A percentile compares a stretch with the other conserved stretches of the same genome.
These are phyloP conservation scores for Rhodomyrtus psidioides DNA, from an alignment of 441 rosid genomes.

Conservation along the genomic window DNA sequence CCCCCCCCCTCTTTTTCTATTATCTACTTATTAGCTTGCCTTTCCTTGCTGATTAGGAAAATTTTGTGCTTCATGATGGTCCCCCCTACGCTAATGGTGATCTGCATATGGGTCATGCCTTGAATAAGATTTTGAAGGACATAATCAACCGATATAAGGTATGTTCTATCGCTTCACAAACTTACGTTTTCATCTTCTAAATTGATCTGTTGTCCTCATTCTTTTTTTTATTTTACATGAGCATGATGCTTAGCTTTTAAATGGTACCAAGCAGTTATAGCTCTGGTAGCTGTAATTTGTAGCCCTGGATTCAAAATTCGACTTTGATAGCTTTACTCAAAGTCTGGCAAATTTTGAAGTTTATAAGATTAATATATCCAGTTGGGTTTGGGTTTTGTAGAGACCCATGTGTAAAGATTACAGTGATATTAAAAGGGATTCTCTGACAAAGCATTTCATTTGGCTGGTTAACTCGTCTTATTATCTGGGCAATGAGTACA, in stretches of 20 bases:
- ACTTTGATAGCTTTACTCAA: neutral
- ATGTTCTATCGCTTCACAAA: neutral
- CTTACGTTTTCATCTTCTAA: neutral
- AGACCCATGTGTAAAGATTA: neutral
- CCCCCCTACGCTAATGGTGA: conserved; percentile 99
- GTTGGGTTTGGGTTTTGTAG: neutral
- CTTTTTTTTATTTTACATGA: neutral
- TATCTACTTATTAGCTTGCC: conserved; percentile 21
- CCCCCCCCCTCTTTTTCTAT: conserved; percentile 4
- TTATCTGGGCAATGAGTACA: neutral
- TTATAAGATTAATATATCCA: neutral
- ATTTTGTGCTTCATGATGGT: conserved; percentile 92
- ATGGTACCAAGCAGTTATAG: neutral
- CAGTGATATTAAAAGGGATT: neutral
- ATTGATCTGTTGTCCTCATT: neutral
- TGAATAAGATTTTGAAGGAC: conserved; percentile 94
- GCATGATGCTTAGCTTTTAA: neutral
- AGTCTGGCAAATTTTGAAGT: neutral
- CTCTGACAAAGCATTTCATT: neutral
- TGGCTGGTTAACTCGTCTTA: neutral
- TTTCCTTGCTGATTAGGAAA: conserved; percentile 40
- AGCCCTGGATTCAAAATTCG: neutral
- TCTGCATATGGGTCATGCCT: conserved; percentile 94
- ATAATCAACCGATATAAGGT: conserved; percentile 96
- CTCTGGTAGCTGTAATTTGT: neutral